A percentile compares a stretch with the other conserved stretches of the same genome.
Conservation (phyloP, 1,284 basidiomycete genomes). For the Heterobasidion occidentale region DNA sequence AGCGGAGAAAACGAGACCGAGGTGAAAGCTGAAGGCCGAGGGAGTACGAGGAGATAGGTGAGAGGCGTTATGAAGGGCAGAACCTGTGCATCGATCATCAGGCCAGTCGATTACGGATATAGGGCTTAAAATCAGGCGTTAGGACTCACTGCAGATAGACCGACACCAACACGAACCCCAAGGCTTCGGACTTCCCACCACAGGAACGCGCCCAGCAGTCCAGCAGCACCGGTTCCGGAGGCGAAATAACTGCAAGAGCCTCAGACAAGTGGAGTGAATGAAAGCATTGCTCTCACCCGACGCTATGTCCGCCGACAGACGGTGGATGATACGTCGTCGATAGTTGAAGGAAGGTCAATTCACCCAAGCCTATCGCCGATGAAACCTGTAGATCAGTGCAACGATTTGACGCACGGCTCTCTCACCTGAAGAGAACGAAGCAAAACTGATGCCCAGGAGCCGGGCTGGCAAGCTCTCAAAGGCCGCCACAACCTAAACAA, state of each 20-base stretch:
- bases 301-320: conserved; percentile 60
- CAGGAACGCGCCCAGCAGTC: conserved; percentile 83
- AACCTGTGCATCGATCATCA: conserved; percentile 35
- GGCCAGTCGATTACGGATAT: too few species aligned
- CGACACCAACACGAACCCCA: conserved; percentile 80
- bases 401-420: not conserved
- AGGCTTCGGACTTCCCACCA: conserved; percentile 93
- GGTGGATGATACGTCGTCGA: conserved; percentile 78
- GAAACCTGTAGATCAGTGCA: conserved; percentile 3
- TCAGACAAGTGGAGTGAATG: not conserved
- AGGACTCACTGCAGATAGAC: conserved; percentile 62
- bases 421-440: conserved; percentile 84
- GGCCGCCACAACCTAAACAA: conserved; percentile 67
- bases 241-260: conserved; percentile 61
- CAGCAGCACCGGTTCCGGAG: conserved; percentile 91
- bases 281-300: conserved; percentile 41
- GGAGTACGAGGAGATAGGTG: conserved; percentile 71
- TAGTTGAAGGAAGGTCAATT: conserved; percentile 91
- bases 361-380: conserved; percentile 63
- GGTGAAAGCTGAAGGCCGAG: conserved; percentile 42
- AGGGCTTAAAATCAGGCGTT: too few species aligned
- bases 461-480: conserved; percentile 66
- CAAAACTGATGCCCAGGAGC: conserved; percentile 81
- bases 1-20: conserved; percentile 13
- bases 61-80: conserved; percentile 72